A percentile compares a stretch with the other conserved stretches of the same genome.
Evolutionary conservation across 257 asterid genomes (phyloP).

Genomic region (Scutellaria barbata): DNA sequence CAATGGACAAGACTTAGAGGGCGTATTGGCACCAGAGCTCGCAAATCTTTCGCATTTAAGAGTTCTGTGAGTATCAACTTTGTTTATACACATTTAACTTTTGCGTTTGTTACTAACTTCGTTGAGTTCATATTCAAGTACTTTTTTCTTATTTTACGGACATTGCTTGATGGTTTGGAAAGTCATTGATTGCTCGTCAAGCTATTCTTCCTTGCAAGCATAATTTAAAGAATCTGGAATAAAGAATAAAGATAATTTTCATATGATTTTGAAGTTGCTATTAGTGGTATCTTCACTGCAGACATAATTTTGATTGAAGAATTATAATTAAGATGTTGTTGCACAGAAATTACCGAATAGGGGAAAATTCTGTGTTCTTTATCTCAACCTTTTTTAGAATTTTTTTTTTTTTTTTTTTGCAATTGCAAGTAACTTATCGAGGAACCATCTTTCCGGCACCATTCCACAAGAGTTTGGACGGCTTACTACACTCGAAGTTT

Average conservation of each 20-base stretch:
- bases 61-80: conserved; percentile 63
- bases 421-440: conserved; percentile 53
- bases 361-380: background rate
- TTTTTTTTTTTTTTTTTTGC: background rate
- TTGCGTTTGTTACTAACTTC: no score
- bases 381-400: background rate
- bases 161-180: conserved; percentile 1
- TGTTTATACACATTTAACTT: conserved; percentile 1
- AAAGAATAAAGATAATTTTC: background rate
- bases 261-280: conserved; percentile 4
- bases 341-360: background rate
- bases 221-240: background rate
- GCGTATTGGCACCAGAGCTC: conserved; percentile 73
- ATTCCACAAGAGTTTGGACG: conserved; percentile 72
- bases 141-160: background rate
- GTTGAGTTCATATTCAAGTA: no score
- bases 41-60: conserved; percentile 67
- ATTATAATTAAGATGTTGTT: no score
- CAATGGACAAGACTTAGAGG: conserved; percentile 64
- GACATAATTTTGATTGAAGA: background rate
- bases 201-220: conserved; percentile 18
- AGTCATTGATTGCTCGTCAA: background rate
- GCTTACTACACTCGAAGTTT: conserved; percentile 63
- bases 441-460: conserved; percentile 68
- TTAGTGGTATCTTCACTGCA: no score